Percentiles rank a stretch among this genome's conserved stretches.
Evolutionary conservation across 2,329 filamentous ascomycete species (phyloP).

Genomic region (Akanthomyces uredinophilus): DNA sequence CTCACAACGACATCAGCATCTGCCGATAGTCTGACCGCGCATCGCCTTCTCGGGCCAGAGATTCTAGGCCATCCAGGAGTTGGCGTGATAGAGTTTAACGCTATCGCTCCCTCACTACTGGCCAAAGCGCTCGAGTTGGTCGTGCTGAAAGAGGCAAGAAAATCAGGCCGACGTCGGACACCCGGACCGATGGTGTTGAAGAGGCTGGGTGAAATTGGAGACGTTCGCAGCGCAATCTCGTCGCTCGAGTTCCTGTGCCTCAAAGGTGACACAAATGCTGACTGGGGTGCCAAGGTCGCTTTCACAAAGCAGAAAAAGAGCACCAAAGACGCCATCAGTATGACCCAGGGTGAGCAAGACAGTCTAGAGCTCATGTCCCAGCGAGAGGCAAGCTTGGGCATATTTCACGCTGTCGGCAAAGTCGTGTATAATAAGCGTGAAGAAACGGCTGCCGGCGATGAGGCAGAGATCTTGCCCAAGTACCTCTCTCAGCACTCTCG

Average conservation of each 20-base stretch:
- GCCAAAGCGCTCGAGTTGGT: slow-evolving; percentile 77
- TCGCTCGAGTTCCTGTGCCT: slow-evolving; percentile 89
- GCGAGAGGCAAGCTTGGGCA: slow-evolving; percentile 82
- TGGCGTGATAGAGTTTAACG: slow-evolving; percentile 84
- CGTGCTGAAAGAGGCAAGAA: slow-evolving; percentile 77
- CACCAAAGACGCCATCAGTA: slow-evolving; percentile 47
- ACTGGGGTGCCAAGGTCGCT: slow-evolving; percentile 69
- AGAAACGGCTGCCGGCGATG: slow-evolving; percentile 33
- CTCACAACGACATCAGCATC: slow-evolving; percentile 79
- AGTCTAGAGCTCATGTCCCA: slow-evolving; percentile 77
- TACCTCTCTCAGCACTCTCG: slow-evolving; percentile 54
- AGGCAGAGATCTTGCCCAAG: slow-evolving; percentile 52
- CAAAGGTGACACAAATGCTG: slow-evolving; percentile 67
- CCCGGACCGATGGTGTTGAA: slow-evolving; percentile 77
- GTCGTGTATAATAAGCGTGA: slow-evolving; percentile 94
- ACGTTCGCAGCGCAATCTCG: slow-evolving; percentile 87
- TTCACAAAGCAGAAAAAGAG: slow-evolving; percentile 65
- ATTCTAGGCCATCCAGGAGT: slow-evolving; percentile 77
- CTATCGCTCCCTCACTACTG: slow-evolving; percentile 80
- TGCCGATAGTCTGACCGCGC: slow-evolving; percentile 87
- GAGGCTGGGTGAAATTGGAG: slow-evolving; percentile 77
- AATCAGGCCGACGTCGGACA: slow-evolving; percentile 68
- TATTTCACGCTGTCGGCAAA: slow-evolving; percentile 94
- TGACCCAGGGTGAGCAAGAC: slow-evolving; percentile 75
- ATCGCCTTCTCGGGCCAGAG: slow-evolving; percentile 81